Base-by-base conservation (phyloP, 2,329 filamentous ascomycete genomes). In the Alternaria sp. region DNA sequence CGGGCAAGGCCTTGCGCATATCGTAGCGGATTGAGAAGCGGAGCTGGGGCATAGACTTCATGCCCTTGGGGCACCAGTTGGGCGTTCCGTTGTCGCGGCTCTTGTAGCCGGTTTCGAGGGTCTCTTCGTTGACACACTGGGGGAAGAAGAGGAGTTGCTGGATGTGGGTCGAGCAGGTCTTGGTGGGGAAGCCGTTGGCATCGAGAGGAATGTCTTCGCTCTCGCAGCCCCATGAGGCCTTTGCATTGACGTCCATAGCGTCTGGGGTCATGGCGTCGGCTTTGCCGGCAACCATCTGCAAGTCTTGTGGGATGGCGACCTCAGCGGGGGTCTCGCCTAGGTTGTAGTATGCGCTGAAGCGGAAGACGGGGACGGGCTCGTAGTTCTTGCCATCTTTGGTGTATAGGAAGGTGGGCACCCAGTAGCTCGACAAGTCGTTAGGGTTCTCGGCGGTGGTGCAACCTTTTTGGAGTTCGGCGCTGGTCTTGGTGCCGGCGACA, bases 11-110 rank as follows among this genome's bases (percentile, higher is more conserved):
- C 49, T 80, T 80, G 59, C 82, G 80, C 6, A 83, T 71, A 60
- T 85, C 83, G 70, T 84, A 85, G 44, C 83, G 81, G 63, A 84
- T 81, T 46, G 79, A 81, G 75, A 84, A 84, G 53, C 83, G 80
- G 8, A 85, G 79, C 68, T 83, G 82, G 5, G 83, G 82, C 76
- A 85, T 84, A 6, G 77, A 75, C 69, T 82, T 82, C 78, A 81
- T 84, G 62, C 79, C 80, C 11, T 68, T 63, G 2, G 83, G 83
- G 64, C 83, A 85, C 33, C 72, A 71, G 65, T 82, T 80, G 15
- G 70, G 65, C 11, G 74, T 74, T 3, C 70, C 66, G 51, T 73
- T 70, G 25, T 68, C 50, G 7, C 46, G 46, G 64, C 73, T 70
- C 63, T 81, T 79, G 71, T 82, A 81, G 2, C 67, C 76, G 2